Base-by-base conservation (phyloP, 371 early-diverging fungal genomes). In the Mucor lusitanicus region DNA sequence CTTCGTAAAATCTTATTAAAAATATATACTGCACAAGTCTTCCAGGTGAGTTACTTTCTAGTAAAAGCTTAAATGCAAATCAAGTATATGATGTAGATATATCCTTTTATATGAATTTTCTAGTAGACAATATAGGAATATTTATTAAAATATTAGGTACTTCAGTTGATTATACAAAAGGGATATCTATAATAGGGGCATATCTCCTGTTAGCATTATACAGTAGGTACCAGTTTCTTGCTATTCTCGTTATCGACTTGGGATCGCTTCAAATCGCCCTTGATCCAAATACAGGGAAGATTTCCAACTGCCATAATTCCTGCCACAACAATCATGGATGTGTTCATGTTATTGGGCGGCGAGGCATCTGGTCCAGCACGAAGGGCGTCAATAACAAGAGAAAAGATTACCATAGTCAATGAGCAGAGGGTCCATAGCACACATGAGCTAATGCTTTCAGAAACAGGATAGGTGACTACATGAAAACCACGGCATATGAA, bases 301-400 rank as follows among this genome's bases (percentile, higher is more conserved):
- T 77, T 75, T 7, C 74, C 74, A 2, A 74, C 65, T 4, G 25
- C 37, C 5, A 80, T 27, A 30, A 74, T 68, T n/a, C 66, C 39
- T 15, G 69, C 70, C 2, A 68, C 63, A 12, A 67, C 70, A 17
- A 74, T 63, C 63, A 75, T 69, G 0, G 78, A 71, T 12, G 58
- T 55, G 5, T 69, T 70, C 81, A 80, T 80, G 55, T 77, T 75
- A 30, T 70, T 59, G 3, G 78, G 81, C 0, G 81, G 81, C 8
- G 54, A 44, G 1, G 76, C 78, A 21, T 75, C 74, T 28, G 76
- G 76, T 0, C 81, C 78, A 11, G 74, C 81, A 17, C 78, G 61
- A 3, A 80, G 55, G 0, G 69, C 63, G 54, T 80, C 76, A 13
- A 72, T 64, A 1, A 77, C 35, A 1, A 80, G 54, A 1, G 74